Evolutionary conservation across 2,329 filamentous ascomycete genomes (phyloP).

Genomic region (Bertia moriformis): DNA sequence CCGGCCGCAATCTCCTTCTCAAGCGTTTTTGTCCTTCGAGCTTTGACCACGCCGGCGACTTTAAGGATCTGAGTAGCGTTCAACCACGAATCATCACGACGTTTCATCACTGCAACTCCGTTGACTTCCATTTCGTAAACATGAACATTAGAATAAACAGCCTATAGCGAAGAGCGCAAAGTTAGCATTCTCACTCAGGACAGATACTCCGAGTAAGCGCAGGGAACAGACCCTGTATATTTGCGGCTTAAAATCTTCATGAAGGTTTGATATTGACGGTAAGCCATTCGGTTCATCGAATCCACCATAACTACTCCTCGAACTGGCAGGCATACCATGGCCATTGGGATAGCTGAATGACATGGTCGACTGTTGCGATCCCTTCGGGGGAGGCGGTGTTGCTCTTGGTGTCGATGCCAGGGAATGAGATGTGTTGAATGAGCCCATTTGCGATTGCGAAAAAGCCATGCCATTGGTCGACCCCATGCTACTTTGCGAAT

Average conservation of each 20-base stretch:
- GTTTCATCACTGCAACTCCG: conserved; percentile 50
- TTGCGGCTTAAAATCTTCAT: neutral
- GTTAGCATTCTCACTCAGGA: too few species aligned
- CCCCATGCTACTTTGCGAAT: conserved; percentile 19
- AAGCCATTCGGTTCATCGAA: neutral
- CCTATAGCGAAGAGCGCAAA: conserved; percentile 17
- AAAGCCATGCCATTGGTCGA: conserved; percentile 19
- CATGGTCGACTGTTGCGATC: conserved; percentile 24
- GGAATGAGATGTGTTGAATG: conserved; percentile 26
- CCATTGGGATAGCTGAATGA: conserved; percentile 20
- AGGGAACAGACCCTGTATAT: neutral
- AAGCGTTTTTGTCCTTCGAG: conserved; percentile 50
- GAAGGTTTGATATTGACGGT: neutral
- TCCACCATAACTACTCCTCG: neutral
- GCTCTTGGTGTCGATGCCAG: conserved; percentile 25
- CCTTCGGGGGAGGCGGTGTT: conserved; percentile 21
- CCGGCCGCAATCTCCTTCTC: conserved; percentile 53
- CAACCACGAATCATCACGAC: conserved; percentile 50
- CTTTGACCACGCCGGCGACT: conserved; percentile 53
- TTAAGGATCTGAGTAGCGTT: conserved; percentile 58
- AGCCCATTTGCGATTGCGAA: conserved; percentile 20
- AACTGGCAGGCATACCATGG: conserved; percentile 6
- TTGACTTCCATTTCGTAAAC: conserved; percentile 59
- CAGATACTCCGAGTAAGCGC: too few species aligned
- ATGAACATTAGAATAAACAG: conserved; percentile 50